These are phyloP conservation scores for Rhododendron griersonianum DNA, from an alignment of 148 eudicot genomes.

Conservation along the genomic window DNA sequence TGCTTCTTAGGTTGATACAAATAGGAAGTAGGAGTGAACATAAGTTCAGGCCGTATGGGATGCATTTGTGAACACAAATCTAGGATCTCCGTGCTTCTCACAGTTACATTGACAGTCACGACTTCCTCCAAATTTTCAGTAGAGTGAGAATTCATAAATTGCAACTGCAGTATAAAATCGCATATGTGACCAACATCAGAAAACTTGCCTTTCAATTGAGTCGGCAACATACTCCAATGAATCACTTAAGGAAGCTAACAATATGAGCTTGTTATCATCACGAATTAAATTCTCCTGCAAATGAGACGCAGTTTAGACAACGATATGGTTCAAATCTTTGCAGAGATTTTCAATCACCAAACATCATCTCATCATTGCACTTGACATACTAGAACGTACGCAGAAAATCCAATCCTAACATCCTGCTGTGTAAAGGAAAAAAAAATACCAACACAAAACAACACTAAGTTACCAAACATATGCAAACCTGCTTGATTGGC, in stretches of 20 bases:
- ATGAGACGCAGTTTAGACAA: conserved; percentile 3
- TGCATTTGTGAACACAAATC: background rate
- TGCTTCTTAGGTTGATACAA: background rate
- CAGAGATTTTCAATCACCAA: background rate
- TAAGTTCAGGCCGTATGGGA: background rate
- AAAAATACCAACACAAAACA: background rate
- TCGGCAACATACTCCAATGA: conserved; percentile 99
- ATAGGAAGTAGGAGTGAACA: background rate
- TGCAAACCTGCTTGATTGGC: conserved; percentile 88
- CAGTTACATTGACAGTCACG: background rate
- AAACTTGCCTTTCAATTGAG: conserved; percentile 83
- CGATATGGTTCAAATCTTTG: background rate
- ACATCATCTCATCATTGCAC: background rate
- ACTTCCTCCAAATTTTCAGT: background rate
- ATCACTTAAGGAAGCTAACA: conserved; percentile 93
- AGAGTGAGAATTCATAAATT: background rate
- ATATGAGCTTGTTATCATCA: conserved; percentile 88
- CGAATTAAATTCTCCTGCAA: conserved; percentile 92
- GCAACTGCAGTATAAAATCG: conserved; percentile 1
- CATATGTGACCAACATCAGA: conserved; percentile 4
- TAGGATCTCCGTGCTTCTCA: background rate
- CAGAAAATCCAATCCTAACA: background rate
- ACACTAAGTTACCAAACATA: background rate
- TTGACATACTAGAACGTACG: background rate
- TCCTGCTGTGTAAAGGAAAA: background rate